Evolutionary conservation across 805 yeast species (phyloP).

Genomic region (Barnettozyma populi): DNA sequence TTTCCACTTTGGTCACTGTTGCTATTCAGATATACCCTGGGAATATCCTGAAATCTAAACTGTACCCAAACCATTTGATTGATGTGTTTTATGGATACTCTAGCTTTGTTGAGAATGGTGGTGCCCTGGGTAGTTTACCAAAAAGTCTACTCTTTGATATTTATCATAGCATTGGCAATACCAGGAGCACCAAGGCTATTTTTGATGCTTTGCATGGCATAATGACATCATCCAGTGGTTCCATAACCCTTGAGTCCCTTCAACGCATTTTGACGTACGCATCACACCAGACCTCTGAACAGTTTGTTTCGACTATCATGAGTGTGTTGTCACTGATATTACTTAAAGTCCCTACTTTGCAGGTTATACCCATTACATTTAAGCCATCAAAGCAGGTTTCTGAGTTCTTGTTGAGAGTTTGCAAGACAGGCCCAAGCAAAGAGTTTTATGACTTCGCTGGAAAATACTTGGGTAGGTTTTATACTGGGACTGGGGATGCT

Average conservation of each 20-base stretch:
- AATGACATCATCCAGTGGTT: constrained; percentile 1
- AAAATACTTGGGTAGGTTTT: constrained; percentile 20
- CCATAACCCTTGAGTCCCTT: constrained; percentile 6
- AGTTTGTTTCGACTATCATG: constrained; percentile 3
- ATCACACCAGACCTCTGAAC: constrained; percentile 3
- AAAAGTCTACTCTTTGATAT: neutral
- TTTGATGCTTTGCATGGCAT: constrained; percentile 11
- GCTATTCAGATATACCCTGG: constrained; percentile 13
- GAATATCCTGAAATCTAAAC: neutral
- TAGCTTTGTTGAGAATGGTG: neutral
- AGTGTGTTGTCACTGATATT: constrained; percentile 14
- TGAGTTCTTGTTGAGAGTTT: constrained; percentile 7
- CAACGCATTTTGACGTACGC: constrained; percentile 9
- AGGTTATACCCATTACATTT: constrained; percentile 7
- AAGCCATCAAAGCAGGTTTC: constrained; percentile 13
- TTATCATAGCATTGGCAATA: neutral
- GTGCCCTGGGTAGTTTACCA: neutral
- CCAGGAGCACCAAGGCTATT: constrained; percentile 13
- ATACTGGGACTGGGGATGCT: constrained; percentile 17
- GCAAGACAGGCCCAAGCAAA: neutral
- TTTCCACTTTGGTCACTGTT: constrained; percentile 22
- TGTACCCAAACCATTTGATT: constrained; percentile 16
- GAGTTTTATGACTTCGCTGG: constrained; percentile 14
- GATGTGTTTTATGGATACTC: constrained; percentile 19
- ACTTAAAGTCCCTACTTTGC: constrained; percentile 4